Evolutionary conservation across 176 grass and related monocot species (phyloP), one percentile per base, ranked within the genome.

Genomic region (Poa annua): DNA sequence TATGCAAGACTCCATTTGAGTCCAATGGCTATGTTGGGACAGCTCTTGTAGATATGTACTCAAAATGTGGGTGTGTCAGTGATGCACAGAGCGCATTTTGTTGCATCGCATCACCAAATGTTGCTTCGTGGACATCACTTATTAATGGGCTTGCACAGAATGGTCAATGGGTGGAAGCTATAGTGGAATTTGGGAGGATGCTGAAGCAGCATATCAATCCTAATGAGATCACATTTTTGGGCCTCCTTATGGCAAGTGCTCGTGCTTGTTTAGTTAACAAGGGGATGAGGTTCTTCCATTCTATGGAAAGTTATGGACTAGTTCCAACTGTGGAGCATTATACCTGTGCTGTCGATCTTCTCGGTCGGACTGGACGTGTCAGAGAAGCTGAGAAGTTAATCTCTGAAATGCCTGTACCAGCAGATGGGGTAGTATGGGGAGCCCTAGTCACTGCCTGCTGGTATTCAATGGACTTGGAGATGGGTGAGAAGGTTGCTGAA

Each of bases 81-180:
- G 91, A 88, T 67, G 91, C 91, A 35, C 56, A 39, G 14, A 20
- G 44, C 14, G 85, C 79, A 83, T 93, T 88, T 47, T 25, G 69
- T 63, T 67, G 49, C 3, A 80, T 90, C 11, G 39, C 22, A 13
- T 78, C 76, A 8, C 83, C 86, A 53, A 88, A 93, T 81, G 83
- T 93, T 54, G 85, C 88, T 54, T 88, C 88, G 12, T 93, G 91
- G 91, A 93, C 82, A 83, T 85, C 88, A 62, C 76, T 90, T 63
- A 86, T 90, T 42, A 80, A 80, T 71, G 91, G 91, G 9, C 91
- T 93, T 53, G 83, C 85, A 50, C 88, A 85, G 35, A 87, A 93
- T 61, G 91, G 88, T 56, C 74, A 64, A 10, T 87, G 88, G 54
- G 9, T 79, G 34, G 91, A 93, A 75, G 91, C 91, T 71, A 51